phyloP scores from a whole-genome alignment of 164 flowering plant species.

The Magnolia kwangsiensis region DNA sequence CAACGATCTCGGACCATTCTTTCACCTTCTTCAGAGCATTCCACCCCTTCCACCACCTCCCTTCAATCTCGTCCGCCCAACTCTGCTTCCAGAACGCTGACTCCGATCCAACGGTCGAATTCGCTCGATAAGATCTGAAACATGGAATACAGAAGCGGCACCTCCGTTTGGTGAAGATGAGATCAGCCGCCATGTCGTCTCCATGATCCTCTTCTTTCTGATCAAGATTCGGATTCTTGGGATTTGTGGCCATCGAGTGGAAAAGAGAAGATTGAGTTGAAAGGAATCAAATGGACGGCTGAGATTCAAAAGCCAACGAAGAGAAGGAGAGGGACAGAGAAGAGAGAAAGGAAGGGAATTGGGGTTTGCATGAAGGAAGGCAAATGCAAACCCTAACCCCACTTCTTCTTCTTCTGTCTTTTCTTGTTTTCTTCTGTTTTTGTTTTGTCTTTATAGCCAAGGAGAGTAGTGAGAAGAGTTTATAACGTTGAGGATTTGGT shows the following conservation, averaged over 20 bases:
- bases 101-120: neutral
- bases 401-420: neutral
- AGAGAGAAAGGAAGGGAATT: neutral
- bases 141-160: conserved; percentile 4
- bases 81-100: neutral
- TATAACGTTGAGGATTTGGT: neutral
- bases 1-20: conserved; percentile 82
- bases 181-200: neutral
- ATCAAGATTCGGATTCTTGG: neutral
- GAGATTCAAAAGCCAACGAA: too few species aligned
- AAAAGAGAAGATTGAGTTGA: neutral
- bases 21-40: conserved; percentile 42
- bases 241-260: neutral
- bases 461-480: neutral
- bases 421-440: too few species aligned
- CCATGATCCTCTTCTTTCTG: neutral
- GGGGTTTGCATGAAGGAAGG: neutral
- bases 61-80: conserved; percentile 8
- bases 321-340: neutral
- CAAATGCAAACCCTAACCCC: neutral
- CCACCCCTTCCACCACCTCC: conserved; percentile 17
- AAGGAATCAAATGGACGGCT: too few species aligned
- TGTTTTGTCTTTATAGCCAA: neutral
- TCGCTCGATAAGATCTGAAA: neutral
- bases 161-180: neutral